Base-by-base conservation (phyloP, 225 moss, liverwort and hornwort species). In the Lunularia cruciata region DNA sequence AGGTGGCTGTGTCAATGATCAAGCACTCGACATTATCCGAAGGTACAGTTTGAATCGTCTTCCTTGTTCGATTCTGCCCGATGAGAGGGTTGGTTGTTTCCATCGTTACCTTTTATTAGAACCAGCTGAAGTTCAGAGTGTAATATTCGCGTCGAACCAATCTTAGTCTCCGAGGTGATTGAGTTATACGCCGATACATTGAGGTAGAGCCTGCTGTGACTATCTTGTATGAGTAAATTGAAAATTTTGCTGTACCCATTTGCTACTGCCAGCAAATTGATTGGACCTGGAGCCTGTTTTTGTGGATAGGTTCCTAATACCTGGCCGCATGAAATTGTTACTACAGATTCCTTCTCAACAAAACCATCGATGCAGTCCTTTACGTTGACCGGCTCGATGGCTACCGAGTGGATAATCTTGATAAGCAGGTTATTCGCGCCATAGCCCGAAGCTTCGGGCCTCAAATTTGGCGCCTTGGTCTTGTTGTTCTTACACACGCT, bases 331-430 rank as follows among this genome's bases (percentile, higher is more conserved):
- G 14, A 12, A 15, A n/a, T 40, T 40, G 40, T 47, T 23, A 36
- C 14, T 80, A 78, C 90, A 92, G 96, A 83, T 91, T 93, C 68
- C 88, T 91, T 69, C 81, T 93, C 64, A 86, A 85, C 84, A 93
- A 93, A 76, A 98, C 90, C 30, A 89, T 98, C 71, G 96, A 98
- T 76, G 96, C 89, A 30, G 86, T 93, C 61, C 77, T 98, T 2
- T 93, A 90, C 38, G 93, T 98, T 23, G 96, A 98, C 63, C 87
- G 96, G 39, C 86, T 93, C n/a, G 96, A 98, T 76, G 90, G 87
- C 25, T 98, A 98, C 65, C 92, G 96, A 64, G 96, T 98, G 68
- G 96, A 93, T 73, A 98, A 93, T 74, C 82, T 93, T 57, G 96
- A 98, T 76, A 98, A 85, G 76, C 96, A 93, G 71, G 90, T 93